A percentile compares a stretch with the other conserved stretches of the same genome.
Conservation (phyloP, 2,329 filamentous ascomycete genomes). For the Mariannaea sp. region DNA sequence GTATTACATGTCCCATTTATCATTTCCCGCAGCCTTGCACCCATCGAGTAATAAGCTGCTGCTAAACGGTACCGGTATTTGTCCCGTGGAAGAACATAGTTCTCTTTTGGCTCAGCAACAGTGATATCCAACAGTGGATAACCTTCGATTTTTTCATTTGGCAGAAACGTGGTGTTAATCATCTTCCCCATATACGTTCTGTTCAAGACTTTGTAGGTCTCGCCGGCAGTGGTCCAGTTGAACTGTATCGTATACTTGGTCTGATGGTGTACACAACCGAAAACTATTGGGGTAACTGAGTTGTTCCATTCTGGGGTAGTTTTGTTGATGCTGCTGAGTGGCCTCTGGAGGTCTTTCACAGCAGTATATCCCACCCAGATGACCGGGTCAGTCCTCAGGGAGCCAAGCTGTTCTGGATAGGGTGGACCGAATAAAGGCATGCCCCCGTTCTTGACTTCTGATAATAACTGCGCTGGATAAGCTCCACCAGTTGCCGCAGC, state of each 20-base stretch:
- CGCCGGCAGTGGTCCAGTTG: constrained; percentile 8
- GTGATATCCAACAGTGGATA: background rate
- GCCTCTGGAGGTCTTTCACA: background rate
- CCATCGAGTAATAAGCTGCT: constrained; percentile 10
- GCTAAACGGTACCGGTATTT: background rate
- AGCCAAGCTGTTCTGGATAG: constrained; percentile 30
- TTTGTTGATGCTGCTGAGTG: constrained; percentile 18
- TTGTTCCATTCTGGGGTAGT: background rate
- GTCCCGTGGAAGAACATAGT: constrained; percentile 13
- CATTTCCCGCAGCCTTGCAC: constrained; percentile 6
- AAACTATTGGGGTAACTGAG: constrained; percentile 4
- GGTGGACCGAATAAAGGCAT: constrained; percentile 21
- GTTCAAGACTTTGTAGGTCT: background rate
- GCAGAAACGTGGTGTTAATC: constrained; percentile 8
- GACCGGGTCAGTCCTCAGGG: constrained; percentile 32
- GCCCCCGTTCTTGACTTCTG: constrained; percentile 8
- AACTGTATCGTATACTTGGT: constrained; percentile 9
- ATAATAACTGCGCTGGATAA: constrained; percentile 27
- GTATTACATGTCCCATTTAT: constrained; percentile 7
- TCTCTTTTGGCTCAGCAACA: background rate
- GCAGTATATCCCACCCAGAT: constrained; percentile 33
- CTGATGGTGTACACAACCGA: constrained; percentile 14
- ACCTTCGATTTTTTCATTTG: background rate
- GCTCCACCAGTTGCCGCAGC: constrained; percentile 24
- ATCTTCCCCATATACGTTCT: background rate